A percentile compares a stretch with the other conserved stretches of the same genome.
Conservation (phyloP, 2,329 filamentous ascomycete species). For the Fusarium chuoi region DNA sequence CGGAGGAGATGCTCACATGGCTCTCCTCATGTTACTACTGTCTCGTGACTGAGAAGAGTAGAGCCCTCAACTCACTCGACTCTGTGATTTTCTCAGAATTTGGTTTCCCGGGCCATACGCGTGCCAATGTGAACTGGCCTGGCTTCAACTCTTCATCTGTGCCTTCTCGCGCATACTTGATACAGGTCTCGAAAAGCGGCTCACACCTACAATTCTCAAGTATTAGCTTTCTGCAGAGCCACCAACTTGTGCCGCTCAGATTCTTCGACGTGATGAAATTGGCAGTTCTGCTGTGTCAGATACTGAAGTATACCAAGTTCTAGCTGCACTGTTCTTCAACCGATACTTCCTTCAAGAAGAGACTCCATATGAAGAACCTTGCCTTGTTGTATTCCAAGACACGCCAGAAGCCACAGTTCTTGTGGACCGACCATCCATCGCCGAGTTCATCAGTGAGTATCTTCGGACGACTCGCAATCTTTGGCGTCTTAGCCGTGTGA, state of each 20-base stretch:
- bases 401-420: neutral
- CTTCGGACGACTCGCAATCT: neutral
- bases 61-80: neutral
- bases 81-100: neutral
- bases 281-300: neutral
- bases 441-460: conserved; percentile 12
- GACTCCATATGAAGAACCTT: neutral
- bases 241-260: neutral
- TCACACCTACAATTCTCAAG: neutral
- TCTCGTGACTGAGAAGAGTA: neutral
- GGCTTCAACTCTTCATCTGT: neutral
- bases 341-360: conserved; percentile 13
- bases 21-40: neutral
- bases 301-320: neutral
- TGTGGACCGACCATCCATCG: neutral
- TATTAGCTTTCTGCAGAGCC: neutral
- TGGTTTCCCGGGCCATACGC: neutral
- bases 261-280: neutral
- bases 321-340: neutral
- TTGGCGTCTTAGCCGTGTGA: conserved; percentile 1
- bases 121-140: neutral
- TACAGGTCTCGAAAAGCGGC: neutral
- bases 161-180: neutral
- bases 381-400: conserved; percentile 17
- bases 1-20: neutral